Evolutionary conservation across 73 alveolate species (phyloP), one percentile per base, ranked within the genome.

Genomic region (Symbiodinium pilosum): DNA sequence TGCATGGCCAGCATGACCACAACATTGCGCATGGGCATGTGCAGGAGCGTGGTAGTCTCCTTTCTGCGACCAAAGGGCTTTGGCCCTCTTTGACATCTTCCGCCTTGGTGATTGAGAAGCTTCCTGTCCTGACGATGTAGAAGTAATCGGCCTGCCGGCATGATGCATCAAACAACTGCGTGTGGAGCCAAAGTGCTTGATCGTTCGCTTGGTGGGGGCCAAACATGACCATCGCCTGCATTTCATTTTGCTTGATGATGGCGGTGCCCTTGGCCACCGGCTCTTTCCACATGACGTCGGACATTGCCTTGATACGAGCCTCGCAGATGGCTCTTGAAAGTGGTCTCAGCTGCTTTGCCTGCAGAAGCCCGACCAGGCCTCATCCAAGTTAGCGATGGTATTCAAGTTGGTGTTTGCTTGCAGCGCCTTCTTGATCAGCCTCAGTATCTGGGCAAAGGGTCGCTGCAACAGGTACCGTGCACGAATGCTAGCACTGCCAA

Each of bases 361-460:
- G 54, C 39, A 40, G 30, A 14, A 24, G 38, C 28, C 11, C 2
- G 24, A 83, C 24, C n/a, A n/a, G 28, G 43, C 98, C 93, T 93
- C 97, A 41, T 91, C 97, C 77, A 91, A 36, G 52, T 68, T 42
- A 43, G 89, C 88, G 16, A 91, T 91, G 77, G 97, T 91, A 88
- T 91, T 91, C 89, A 91, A 47, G 97, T 91, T 91, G 56, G 54
- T 84, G 81, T 91, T 91, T 16, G n/a, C 73, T 42, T 91, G 87
- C 97, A 91, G 54, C 24, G 97, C 97, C 89, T 91, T 68, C 89
- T 68, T 69, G 81, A 91, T 91, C 32, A 91, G 77, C 97, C 97
- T 91, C 20, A 30, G 59, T 14, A 47, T 47, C 6, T 14, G 59
- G 21, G 59, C 59, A 14, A 47, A 6, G 14, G 14, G 59, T 47